These are phyloP conservation scores for Thuja plicata DNA, from an alignment of 83 land plant species.

Conservation along the genomic window DNA sequence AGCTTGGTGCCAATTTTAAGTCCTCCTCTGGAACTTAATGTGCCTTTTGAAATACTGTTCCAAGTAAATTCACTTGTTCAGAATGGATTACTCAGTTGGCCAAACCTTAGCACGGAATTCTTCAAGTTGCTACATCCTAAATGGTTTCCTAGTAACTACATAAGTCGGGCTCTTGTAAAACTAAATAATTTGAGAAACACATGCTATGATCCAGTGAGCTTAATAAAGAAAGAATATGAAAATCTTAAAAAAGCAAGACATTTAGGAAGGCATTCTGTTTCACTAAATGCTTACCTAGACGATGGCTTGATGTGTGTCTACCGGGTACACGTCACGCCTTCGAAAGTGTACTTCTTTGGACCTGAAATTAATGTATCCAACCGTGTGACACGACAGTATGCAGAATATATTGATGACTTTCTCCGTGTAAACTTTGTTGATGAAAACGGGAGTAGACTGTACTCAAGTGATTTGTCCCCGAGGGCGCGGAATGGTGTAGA, in stretches of 20 bases:
- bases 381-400: conserved; percentile 74
- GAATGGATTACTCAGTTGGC: conserved; percentile 55
- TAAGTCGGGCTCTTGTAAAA: background rate
- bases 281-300: conserved; percentile 33
- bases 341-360: conserved; percentile 75
- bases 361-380: conserved; percentile 86
- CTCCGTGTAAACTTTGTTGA: conserved; percentile 52
- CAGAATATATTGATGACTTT: conserved; percentile 40
- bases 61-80: conserved; percentile 63
- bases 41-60: conserved; percentile 67
- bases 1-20: conserved; percentile 52
- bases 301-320: conserved; percentile 60
- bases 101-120: conserved; percentile 48
- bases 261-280: background rate
- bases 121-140: conserved; percentile 42
- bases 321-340: conserved; percentile 77
- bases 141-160: background rate
- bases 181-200: background rate
- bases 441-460: conserved; percentile 40
- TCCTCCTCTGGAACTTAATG: conserved; percentile 10
- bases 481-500: background rate
- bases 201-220: conserved; percentile 3
- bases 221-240: background rate
- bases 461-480: conserved; percentile 21
- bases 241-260: background rate